These are phyloP conservation scores for Fonsecaea erecta DNA, from an alignment of 2,329 filamentous ascomycete genomes.

Conservation along the genomic window DNA sequence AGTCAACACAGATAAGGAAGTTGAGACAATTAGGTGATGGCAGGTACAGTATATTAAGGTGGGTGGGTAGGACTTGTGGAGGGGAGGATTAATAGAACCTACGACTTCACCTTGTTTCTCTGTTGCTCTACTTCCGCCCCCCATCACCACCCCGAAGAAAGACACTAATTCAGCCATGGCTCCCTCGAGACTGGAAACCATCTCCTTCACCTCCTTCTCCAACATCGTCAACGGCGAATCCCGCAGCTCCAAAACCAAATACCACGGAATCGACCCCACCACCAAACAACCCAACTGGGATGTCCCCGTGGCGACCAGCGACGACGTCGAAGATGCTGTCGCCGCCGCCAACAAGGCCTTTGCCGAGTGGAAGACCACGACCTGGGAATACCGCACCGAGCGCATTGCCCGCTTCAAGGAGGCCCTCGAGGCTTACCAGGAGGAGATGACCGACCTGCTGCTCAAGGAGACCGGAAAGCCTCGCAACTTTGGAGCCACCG, in stretches of 20 bases:
- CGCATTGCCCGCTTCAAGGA: conserved; percentile 49
- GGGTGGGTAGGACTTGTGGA: neutral
- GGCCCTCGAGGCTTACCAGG: conserved; percentile 46
- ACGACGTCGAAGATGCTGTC: conserved; percentile 55
- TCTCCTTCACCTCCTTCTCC: conserved; percentile 44
- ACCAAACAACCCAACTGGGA: conserved; percentile 53
- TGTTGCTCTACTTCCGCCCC: neutral
- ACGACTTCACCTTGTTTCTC: neutral
- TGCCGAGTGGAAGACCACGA: conserved; percentile 53
- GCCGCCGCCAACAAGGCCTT: conserved; percentile 53
- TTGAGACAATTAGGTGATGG: neutral
- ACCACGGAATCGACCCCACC: conserved; percentile 52
- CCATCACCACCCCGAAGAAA: neutral
- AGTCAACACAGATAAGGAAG: neutral
- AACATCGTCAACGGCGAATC: conserved; percentile 54
- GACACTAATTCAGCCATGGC: conserved; percentile 10
- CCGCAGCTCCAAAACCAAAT: conserved; percentile 42
- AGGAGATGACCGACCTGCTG: conserved; percentile 52
- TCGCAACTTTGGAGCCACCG: conserved; percentile 18
- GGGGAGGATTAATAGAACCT: neutral
- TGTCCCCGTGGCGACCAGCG: conserved; percentile 50
- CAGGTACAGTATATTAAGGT: neutral
- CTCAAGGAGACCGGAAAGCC: conserved; percentile 60
- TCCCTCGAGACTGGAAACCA: conserved; percentile 25
- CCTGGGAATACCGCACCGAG: conserved; percentile 51